Conservation (phyloP, 257 asterid genomes). For the Scutellaria minor region DNA sequence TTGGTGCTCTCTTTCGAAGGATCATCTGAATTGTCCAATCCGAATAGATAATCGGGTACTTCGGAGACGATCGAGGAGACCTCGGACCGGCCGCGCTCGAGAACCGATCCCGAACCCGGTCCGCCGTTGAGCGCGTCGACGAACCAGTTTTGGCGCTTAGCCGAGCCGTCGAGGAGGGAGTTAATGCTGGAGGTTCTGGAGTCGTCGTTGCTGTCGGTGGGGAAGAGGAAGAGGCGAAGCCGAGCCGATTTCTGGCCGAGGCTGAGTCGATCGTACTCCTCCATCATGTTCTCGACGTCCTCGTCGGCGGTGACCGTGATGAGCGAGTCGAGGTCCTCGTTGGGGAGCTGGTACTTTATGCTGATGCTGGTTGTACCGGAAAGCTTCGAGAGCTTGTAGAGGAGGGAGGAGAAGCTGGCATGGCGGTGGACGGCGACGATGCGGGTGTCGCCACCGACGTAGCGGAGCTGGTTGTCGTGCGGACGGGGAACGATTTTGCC, state of each 20-base stretch:
- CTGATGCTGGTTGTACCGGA: conserved; percentile 59
- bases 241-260: conserved; percentile 63
- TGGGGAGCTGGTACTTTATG: conserved; percentile 93
- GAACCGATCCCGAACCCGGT: conserved; percentile 43
- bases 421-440: conserved; percentile 79
- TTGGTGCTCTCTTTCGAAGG: conserved; percentile 45
- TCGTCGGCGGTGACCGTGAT: conserved; percentile 82
- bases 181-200: conserved; percentile 66
- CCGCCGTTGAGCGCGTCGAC: conserved; percentile 86
- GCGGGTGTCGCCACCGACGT: conserved; percentile 87
- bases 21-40: conserved; percentile 84
- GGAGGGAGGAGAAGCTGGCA: conserved; percentile 56
- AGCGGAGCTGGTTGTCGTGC: conserved; percentile 87
- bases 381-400: conserved; percentile 67
- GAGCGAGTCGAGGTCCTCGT: conserved; percentile 83
- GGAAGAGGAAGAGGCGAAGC: conserved; percentile 75
- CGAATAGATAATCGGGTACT: conserved; percentile 87
- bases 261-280: conserved; percentile 82
- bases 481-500: conserved; percentile 89
- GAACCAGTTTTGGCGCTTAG: conserved; percentile 88
- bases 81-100: conserved; percentile 89
- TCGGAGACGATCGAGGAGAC: conserved; percentile 87
- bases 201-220: conserved; percentile 38
- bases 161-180: conserved; percentile 89
- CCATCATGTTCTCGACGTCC: conserved; percentile 95